Percentiles rank a stretch among this genome's conserved stretches.
phyloP scores from a whole-genome alignment of 805 yeast genomes.

The Blastobotrys parvus region DNA sequence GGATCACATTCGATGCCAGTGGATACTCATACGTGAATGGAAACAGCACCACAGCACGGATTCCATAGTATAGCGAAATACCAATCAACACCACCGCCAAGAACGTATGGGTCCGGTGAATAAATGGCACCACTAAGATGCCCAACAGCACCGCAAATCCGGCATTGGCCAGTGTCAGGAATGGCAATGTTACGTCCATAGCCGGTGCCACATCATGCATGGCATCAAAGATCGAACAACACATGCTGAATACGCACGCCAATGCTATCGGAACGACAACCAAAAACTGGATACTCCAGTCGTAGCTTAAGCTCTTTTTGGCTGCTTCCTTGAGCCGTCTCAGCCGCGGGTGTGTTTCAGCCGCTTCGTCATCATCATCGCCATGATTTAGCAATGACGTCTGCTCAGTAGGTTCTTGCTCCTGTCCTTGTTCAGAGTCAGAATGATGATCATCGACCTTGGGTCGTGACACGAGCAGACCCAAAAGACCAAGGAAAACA shows the following conservation, averaged over 20 bases:
- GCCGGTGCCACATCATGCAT: slow-evolving; percentile 67
- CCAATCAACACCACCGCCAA: slow-evolving; percentile 35
- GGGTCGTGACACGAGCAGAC: slow-evolving; percentile 29
- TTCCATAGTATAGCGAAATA: slow-evolving; percentile 33
- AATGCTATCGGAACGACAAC: slow-evolving; percentile 58
- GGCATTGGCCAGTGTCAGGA: slow-evolving; percentile 32
- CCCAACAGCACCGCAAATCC: slow-evolving; percentile 31
- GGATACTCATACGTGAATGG: slow-evolving; percentile 64
- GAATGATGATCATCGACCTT: neutral
- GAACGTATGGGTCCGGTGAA: slow-evolving; percentile 54
- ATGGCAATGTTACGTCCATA: slow-evolving; percentile 36
- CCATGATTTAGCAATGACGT: neutral
- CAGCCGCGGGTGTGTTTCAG: neutral
- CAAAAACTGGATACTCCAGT: slow-evolving; percentile 73
- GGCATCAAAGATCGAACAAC: slow-evolving; percentile 53
- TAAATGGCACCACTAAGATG: slow-evolving; percentile 55
- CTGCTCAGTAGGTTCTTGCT: neutral
- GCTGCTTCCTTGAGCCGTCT: neutral
- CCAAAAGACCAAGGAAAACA: slow-evolving; percentile 36
- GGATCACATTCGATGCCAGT: slow-evolving; percentile 62
- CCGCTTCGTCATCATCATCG: neutral
- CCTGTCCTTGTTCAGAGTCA: slow-evolving; percentile 6
- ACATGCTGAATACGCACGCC: slow-evolving; percentile 44
- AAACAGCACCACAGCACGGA: slow-evolving; percentile 26
- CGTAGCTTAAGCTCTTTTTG: slow-evolving; percentile 39